Base-by-base conservation (phyloP, 805 yeast genomes). In the Lipomyces starkeyi region DNA sequence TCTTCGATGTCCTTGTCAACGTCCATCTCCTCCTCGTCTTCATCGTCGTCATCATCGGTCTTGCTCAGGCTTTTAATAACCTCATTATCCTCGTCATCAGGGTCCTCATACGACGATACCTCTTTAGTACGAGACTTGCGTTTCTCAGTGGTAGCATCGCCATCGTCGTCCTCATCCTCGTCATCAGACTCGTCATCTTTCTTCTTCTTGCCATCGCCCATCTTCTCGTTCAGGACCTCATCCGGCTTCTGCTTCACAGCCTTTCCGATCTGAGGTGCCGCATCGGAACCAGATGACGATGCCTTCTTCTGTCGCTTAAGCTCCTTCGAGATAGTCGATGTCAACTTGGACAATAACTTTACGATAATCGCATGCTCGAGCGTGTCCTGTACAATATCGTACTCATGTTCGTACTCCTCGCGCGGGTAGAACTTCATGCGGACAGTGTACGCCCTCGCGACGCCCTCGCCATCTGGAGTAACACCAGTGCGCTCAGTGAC, bases 51-150 rank as follows among this genome's bases (percentile, higher is more conserved):
- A 57, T 78, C 82, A 74, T 89, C 95, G 71, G 87, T 92, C 67
- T 88, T 87, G 54, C 93, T 87, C 74, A 89, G 86, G 78, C 90
- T 94, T 80, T 88, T 88, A 93, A 91, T 91, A 62, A 91, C 91
- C 78, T 92, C 98, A 69, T 91, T 82, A 77, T 93, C 98, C 37
- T 92, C 98, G 71, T 93, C 98, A 80, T 93, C 98, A 43, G 97
- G 97, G 17, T 87, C 97, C 71, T 93, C 98, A 74, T 92, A 92
- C 1, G 97, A 92, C 53, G 91, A 94, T 20, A 97, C 88, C 80
- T 93, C 97, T 74, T 92, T 91, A 52, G 88, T 83, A 73, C 88
- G 89, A 63, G 84, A 80, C 71, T 83, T 85, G 68, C 84, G 80
- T 75, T 84, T 87, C 69, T 86, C 91, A 71, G 87, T 89, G 58